Conservation (phyloP, 345 rosid genomes). For the Eucalyptus lansdowneana region DNA sequence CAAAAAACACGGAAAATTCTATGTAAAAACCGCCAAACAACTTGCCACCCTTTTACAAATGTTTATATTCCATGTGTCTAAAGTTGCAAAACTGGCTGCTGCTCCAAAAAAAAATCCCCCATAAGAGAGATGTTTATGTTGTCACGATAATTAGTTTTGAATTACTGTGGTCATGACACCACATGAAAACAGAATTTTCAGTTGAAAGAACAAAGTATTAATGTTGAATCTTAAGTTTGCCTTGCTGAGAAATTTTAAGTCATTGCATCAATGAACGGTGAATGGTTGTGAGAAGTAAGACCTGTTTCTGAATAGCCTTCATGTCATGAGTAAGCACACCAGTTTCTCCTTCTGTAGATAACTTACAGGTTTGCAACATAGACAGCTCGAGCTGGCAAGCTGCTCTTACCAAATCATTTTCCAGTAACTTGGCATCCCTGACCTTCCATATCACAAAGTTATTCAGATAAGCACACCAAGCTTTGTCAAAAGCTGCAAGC, state of each 20-base stretch:
- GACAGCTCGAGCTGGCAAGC: conserved; percentile 99
- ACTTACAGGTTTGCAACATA: conserved; percentile 86
- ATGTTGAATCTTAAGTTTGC: not conserved
- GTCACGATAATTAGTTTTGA: not conserved
- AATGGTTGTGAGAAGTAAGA: not conserved
- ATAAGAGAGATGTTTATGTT: not conserved
- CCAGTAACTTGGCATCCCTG: conserved; percentile 81
- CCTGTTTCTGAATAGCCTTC: conserved; percentile 95
- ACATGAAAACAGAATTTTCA: not conserved
- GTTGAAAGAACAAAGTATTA: not conserved
- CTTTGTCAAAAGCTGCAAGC: conserved; percentile 69
- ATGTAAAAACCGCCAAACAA: not conserved
- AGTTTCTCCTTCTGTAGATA: conserved; percentile 51
- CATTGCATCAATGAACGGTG: not conserved
- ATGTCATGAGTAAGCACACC: conserved; percentile 67
- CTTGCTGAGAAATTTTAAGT: not conserved
- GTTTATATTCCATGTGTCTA: not conserved
- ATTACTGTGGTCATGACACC: not conserved
- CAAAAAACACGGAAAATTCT: not conserved
- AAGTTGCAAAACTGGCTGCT: not conserved
- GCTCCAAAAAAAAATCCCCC: not conserved
- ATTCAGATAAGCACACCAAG: conserved; percentile 79
- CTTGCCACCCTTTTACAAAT: not conserved
- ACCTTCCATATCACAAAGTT: conserved; percentile 96
- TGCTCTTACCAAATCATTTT: conserved; percentile 87